phyloP scores from a whole-genome alignment of 441 rosid species.

The Gossypium laxum region DNA sequence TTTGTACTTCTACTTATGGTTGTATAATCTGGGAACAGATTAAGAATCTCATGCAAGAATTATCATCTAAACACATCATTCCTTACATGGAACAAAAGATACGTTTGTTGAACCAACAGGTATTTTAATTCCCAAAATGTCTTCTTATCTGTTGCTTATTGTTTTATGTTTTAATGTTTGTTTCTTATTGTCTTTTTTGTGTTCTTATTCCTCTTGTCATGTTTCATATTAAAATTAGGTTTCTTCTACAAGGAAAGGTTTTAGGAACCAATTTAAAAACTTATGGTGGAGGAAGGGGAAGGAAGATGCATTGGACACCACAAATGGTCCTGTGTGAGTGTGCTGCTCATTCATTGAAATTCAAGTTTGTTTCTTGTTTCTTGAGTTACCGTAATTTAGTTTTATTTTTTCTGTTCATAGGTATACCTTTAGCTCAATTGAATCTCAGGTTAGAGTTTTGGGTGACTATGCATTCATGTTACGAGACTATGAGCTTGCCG shows the following conservation, averaged over 20 bases:
- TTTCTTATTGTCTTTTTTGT: slow-evolving; percentile 8
- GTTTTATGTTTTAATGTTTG: slow-evolving; percentile 4
- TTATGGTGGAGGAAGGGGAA: slow-evolving; percentile 99
- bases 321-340: slow-evolving; percentile 61
- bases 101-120: slow-evolving; percentile 87
- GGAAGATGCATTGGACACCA: slow-evolving; percentile 58
- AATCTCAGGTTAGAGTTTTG: slow-evolving; percentile 88
- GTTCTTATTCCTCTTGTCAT: slow-evolving; percentile 19
- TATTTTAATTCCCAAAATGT: slow-evolving; percentile 18
- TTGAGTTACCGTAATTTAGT: slow-evolving; percentile 15
- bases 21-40: slow-evolving; percentile 44
- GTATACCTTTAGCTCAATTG: slow-evolving; percentile 86
- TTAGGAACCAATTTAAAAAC: slow-evolving; percentile 82
- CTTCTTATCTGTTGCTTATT: slow-evolving; percentile 3
- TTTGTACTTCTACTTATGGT: slow-evolving; percentile 20
- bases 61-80: slow-evolving; percentile 77
- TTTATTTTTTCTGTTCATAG: slow-evolving; percentile 37
- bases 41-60: slow-evolving; percentile 76
- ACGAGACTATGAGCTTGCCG: slow-evolving; percentile 88
- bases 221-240: slow-evolving; percentile 37
- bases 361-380: slow-evolving; percentile 7
- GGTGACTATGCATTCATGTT: slow-evolving; percentile 97
- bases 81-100: slow-evolving; percentile 97
- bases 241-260: slow-evolving; percentile 89
- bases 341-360: slow-evolving; percentile 10